Base-by-base conservation (phyloP, 495 filamentous ascomycete species). In the Clohesyomyces aquaticus region DNA sequence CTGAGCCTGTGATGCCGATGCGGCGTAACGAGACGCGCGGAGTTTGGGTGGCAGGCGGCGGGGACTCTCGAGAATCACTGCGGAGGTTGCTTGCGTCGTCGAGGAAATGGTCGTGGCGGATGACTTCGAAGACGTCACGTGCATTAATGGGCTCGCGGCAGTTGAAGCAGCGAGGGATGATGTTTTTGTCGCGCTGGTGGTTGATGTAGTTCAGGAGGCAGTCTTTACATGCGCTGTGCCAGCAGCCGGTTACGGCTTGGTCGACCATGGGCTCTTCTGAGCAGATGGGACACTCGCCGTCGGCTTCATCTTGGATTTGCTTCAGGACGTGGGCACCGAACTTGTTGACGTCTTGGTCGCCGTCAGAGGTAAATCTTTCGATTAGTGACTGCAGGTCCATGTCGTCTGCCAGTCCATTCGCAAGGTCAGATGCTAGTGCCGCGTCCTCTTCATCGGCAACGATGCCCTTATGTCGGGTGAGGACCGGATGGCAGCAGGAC, bases 161-260 rank as follows among this genome's bases (percentile, higher is more conserved):
- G 42, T 88, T 90, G 76, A 96, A 96, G 70, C 94, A 98, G 28
- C 85, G 81, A 10, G 94, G 87, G 0, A 88, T 60, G 58, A 88
- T 81, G 27, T 87, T 85, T 68, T 87, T 90, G 65, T 90, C 85
- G 29, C 82, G 88, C 68, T 96, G 89, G 73, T 96, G 91, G 64
- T 85, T 85, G 62, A 98, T 92, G 70, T 92, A 96, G 67, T 91
- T 86, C 3, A 90, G 76, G 23, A 96, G 80, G 69, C 94, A 98
- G 47, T 90, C 86, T 75, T 94, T 96, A 80, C 94, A 98, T 1
- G 94, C 93, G 22, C 89, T 91, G 74, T 98, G 94, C 90, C 93
- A 98, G 76, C 94, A 98, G 0, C 91, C 89, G 0, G 94, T 96
- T 0, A 98, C 93, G 0, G 90, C 87, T 60, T 95, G 93, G 46